These are phyloP conservation scores for Piromyces sp. DNA, from an alignment of 192 early-diverging fungal species.

Conservation along the genomic window DNA sequence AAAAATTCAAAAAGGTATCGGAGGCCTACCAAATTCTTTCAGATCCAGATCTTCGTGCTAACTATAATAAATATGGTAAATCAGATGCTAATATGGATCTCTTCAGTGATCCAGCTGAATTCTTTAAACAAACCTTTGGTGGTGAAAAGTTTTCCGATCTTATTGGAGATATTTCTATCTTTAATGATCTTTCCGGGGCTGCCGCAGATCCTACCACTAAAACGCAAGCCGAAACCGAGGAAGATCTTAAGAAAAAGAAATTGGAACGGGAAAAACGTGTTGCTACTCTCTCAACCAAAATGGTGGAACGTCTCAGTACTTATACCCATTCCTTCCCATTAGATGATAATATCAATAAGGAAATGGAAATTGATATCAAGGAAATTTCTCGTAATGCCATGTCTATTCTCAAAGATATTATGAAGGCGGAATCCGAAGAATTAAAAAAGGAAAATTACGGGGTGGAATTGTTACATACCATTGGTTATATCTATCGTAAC, in stretches of 20 bases:
- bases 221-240: conserved; percentile 36
- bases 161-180: conserved; percentile 95
- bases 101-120: conserved; percentile 76
- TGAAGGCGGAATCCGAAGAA: conserved; percentile 63
- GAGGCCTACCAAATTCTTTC: conserved; percentile 94
- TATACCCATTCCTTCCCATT: conserved; percentile 8
- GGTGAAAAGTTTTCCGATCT: conserved; percentile 93
- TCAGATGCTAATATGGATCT: conserved; percentile 21
- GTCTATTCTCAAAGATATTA: conserved; percentile 5
- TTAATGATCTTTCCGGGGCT: conserved; percentile 74
- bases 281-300: neutral
- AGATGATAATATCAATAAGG: conserved; percentile 11
- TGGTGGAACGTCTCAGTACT: conserved; percentile 5
- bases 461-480: conserved; percentile 77
- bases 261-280: conserved; percentile 37
- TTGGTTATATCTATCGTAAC: conserved; percentile 77
- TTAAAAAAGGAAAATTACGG: conserved; percentile 84
- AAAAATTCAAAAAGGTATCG: conserved; percentile 84
- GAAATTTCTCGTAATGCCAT: conserved; percentile 38
- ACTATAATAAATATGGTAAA: conserved; percentile 77
- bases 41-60: conserved; percentile 67
- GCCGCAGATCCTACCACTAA: conserved; percentile 3
- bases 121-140: conserved; percentile 93
- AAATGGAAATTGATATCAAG: conserved; percentile 27
- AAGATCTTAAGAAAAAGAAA: conserved; percentile 31